Percentiles rank a stretch among this genome's conserved stretches.
Conservation (phyloP, 495 filamentous ascomycete species). For the Hypoxylon fragiforme region DNA sequence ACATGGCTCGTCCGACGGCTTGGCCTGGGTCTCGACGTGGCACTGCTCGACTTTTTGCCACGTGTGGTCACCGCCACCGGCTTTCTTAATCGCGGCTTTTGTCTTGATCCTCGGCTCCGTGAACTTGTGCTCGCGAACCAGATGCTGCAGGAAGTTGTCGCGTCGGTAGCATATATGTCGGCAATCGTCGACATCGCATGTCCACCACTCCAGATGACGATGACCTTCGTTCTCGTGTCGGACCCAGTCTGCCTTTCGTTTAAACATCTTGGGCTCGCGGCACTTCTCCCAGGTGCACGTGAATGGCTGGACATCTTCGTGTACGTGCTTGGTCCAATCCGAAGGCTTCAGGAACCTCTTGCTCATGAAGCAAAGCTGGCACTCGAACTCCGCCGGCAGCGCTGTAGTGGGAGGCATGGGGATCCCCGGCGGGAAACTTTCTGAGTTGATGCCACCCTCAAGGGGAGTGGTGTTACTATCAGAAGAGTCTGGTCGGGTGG, state of each 20-base stretch:
- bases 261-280: slow-evolving; percentile 90
- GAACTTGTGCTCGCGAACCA: slow-evolving; percentile 91
- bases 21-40: slow-evolving; percentile 66
- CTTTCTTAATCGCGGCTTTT: slow-evolving; percentile 59
- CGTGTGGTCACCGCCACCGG: slow-evolving; percentile 60
- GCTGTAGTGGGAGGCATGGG: slow-evolving; percentile 77
- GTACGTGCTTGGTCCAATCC: slow-evolving; percentile 97
- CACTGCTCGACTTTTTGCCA: slow-evolving; percentile 82
- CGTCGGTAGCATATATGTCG: slow-evolving; percentile 84
- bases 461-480: slow-evolving; percentile 66
- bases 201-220: slow-evolving; percentile 92
- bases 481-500: slow-evolving; percentile 54
- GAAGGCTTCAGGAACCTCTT: slow-evolving; percentile 94
- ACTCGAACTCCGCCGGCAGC: slow-evolving; percentile 90
- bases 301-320: slow-evolving; percentile 94
- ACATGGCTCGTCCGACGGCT: slow-evolving; percentile 79
- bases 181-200: slow-evolving; percentile 79
- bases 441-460: slow-evolving; percentile 68
- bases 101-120: slow-evolving; percentile 73
- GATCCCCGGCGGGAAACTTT: slow-evolving; percentile 76
- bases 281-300: slow-evolving; percentile 90
- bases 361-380: slow-evolving; percentile 83
- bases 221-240: slow-evolving; percentile 94
- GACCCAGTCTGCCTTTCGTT: slow-evolving; percentile 97
- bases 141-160: slow-evolving; percentile 94